Evolutionary conservation across 768 basidiomycete genomes (phyloP), one percentile per base, ranked within the genome.

Genomic region (Coprinopsis cinerea): DNA sequence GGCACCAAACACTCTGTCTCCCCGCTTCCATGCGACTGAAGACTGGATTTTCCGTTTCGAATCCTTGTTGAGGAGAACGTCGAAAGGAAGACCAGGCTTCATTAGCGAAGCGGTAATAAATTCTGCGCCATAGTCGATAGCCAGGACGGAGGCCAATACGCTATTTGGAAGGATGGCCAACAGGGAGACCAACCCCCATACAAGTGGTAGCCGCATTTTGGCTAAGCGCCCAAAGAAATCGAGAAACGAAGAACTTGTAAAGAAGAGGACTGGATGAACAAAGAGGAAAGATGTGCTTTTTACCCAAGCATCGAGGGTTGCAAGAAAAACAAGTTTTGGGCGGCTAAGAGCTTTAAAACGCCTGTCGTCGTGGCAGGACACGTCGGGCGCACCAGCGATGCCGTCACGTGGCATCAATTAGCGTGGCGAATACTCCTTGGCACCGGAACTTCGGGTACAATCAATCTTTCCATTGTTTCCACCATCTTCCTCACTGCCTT

Each of bases 51-150:
- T 98, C 52, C 96, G 76, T 71, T 97, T 98, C 24, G 93, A 96
- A 64, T 97, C 95, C 64, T 90, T 90, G 72, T 97, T 96, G 49
- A 98, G 74, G 23, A 99, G 76, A 25, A 99, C 90, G 68, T 99
- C 96, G 59, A 99, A 95, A 3, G 95, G 93, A 26, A 89, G 69
- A 39, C 92, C 93, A 1, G 93, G 92, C 61, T 92, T 94, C 77
- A 97, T 86, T 50, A 98, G 72, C 3, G 93, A 94, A 24, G 92
- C 90, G 68, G 97, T 99, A 61, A 94, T 97, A 79, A 85, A 94
- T 69, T 98, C 96, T 15, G 90, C 81, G 63, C 96, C 96, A 79
- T 96, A 97, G 81, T 99, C 96, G 61, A 99, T 90, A 17, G 94
- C 94, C 42, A 99, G 79, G 11, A 98, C 79, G 2, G 93, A 82